Evolutionary conservation across 2,329 filamentous ascomycete species (phyloP), one percentile per base, ranked within the genome.

Genomic region (Rutstroemia sp.): DNA sequence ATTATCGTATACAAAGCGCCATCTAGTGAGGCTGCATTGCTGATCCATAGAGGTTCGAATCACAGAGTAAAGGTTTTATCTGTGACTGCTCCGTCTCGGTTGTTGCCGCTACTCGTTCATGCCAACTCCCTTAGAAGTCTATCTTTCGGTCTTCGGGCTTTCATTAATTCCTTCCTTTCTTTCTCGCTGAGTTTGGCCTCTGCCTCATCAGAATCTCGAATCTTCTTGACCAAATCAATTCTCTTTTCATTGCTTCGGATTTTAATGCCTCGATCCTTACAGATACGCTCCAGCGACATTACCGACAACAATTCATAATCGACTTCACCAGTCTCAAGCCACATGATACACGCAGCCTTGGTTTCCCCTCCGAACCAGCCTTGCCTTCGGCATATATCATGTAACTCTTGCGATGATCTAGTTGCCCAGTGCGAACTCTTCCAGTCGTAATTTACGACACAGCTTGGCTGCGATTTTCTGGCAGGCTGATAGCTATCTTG

Each of bases 371-470:
- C 58, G 3, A 54, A 56, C 61, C 61, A 63, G 12, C 49, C 59
- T 25, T 58, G 54, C 7, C 58, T 38, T 1, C 1, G 1, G 48
- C 58, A 62, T 4, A 63, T 63, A 8, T 60, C 57, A 0, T 2
- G 7, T 16, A 65, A 30, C 19, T 66, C 52, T 2, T 54, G 42
- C 34, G 59, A 47, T 3, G 49, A 59, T 30, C 44, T 58, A 5
- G 27, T 45, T 0, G 63, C 62, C 64, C 64, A 65, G 9, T 59
- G 62, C 0, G 62, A 65, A 10, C 60, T 39, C 14, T 59, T 59
- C 59, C 59, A 62, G 34, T 63, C 45, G 37, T 62, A 65, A 18
- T 60, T 54, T 23, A 23, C 21, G 21, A 23, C 30, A 21, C 61
- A 63, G 1, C 55, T 18, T 1, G 52, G 49, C 18, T 21, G 34